Evolutionary conservation across 2,329 filamentous ascomycete species (phyloP), one percentile per base, ranked within the genome.

Genomic region (Pochonia chlamydosporia): DNA sequence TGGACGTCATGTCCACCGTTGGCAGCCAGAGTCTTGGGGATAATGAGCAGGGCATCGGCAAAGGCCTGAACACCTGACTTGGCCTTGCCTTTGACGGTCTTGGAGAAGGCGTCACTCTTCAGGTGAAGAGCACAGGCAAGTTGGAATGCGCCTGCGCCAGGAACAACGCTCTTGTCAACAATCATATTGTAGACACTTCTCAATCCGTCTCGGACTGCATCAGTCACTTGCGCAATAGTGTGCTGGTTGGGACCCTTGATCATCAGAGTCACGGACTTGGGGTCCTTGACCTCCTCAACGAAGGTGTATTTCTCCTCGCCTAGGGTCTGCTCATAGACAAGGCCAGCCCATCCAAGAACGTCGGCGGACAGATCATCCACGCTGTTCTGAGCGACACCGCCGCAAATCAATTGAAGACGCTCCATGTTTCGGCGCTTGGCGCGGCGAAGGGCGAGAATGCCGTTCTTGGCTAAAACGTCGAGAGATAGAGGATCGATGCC

Each of bases 351-450:
- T 53, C 93, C 93, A 46, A 99, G 84, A 50, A 92, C 77, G 40
- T 95, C 89, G 2, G 90, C 86, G 4, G 84, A 82, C 52, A 99
- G 72, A 61, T 97, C 93, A 35, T 99, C 93, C 5, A 96, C 92
- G 59, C 89, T 96, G 79, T 99, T 99, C 70, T 96, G 92, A 46
- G 93, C 84, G 45, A 79, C 75, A 62, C 93, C 93, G 49, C 93
- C 93, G 64, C 91, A 96, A 51, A 97, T 82, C 54, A 99, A 82
- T 72, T 99, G 93, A 56, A 99, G 75, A 61, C 93, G 84, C 77
- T 99, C 93, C 93, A 99, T 99, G 74, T 99, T 99, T 65, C 93
- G 87, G 68, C 93, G 81, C 85, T 99, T 99, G 35, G 93, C 93
- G 66, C 93, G 81, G 61, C 93, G 84, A 52, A 99, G 81, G 45